Conservation (phyloP, 2,329 filamentous ascomycete species). For the Aphanoascus verrucosus region DNA sequence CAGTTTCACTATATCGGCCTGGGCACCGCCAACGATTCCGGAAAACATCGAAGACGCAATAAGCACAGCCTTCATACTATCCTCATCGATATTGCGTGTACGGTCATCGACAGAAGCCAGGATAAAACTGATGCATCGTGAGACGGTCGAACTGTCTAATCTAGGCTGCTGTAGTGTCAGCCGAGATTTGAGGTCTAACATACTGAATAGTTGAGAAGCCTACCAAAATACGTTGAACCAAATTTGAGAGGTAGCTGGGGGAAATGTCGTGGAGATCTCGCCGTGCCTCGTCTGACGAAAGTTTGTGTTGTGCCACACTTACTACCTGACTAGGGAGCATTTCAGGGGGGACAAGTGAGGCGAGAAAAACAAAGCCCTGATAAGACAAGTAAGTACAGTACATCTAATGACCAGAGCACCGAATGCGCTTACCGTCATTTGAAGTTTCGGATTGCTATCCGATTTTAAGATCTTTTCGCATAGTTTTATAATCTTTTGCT, state of each 20-base stretch:
- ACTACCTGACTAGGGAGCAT: conserved; percentile 23
- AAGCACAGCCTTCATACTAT: not conserved
- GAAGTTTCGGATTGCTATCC: conserved; percentile 23
- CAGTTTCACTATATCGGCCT: not conserved
- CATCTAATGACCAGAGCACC: not conserved
- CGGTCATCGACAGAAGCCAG: not conserved
- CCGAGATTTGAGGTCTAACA: conserved; percentile 17
- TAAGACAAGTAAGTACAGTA: conserved; percentile 1
- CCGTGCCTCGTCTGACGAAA: conserved; percentile 22
- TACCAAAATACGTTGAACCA: not conserved
- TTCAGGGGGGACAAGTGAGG: conserved; percentile 21
- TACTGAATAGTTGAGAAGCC: not conserved
- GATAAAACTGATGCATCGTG: not conserved
- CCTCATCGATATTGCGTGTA: not conserved
- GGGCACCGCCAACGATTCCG: not conserved
- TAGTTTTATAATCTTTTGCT: conserved; percentile 29
- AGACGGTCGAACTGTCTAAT: conserved; percentile 1
- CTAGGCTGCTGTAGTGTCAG: conserved; percentile 15
- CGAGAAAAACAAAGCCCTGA: conserved; percentile 27
- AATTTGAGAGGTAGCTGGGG: conserved; percentile 13
- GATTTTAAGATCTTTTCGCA: conserved; percentile 29
- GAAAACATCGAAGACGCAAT: not conserved
- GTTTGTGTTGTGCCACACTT: conserved; percentile 18
- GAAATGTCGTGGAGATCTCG: conserved; percentile 20
- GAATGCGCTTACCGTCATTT: conserved; percentile 25